A percentile compares a stretch with the other conserved stretches of the same genome.
phyloP scores from a whole-genome alignment of 192 early-diverging fungal species.

The Phlyctochytrium bullatum region DNA sequence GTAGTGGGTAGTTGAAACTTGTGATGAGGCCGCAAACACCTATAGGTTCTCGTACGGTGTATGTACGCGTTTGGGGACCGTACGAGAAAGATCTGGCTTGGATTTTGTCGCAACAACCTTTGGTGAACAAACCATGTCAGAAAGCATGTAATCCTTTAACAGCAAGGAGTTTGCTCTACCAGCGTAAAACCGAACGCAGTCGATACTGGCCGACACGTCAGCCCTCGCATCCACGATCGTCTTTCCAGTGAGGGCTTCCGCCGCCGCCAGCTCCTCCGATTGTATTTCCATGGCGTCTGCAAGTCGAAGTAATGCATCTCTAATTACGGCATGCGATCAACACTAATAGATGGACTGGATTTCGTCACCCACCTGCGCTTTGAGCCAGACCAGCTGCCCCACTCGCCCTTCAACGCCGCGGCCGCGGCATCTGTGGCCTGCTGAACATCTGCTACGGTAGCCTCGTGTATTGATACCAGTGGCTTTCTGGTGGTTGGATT shows the following conservation, averaged over 20 bases:
- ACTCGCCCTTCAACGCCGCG: neutral
- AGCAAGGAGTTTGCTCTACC: no score
- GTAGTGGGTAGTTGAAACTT: conserved; percentile 65
- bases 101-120: conserved; percentile 8
- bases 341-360: neutral
- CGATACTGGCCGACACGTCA: neutral
- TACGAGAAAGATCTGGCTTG: conserved; percentile 1
- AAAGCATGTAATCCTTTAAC: conserved; percentile 9
- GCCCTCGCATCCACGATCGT: conserved; percentile 18
- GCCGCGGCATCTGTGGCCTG: neutral
- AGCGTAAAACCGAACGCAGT: neutral
- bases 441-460: conserved; percentile 7
- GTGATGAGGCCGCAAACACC: conserved; percentile 54
- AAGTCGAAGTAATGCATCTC: conserved; percentile 18
- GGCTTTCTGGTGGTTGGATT: neutral
- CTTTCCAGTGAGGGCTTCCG: conserved; percentile 24
- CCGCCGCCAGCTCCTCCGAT: conserved; percentile 6
- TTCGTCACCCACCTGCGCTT: no score
- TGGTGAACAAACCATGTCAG: neutral
- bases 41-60: conserved; percentile 47
- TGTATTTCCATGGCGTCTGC: conserved; percentile 18
- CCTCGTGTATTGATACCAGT: neutral
- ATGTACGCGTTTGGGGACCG: conserved; percentile 19
- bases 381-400: neutral
- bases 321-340: neutral